Conservation (phyloP, 2,329 filamentous ascomycete genomes). For the Chrysosporium keratinophilum region DNA sequence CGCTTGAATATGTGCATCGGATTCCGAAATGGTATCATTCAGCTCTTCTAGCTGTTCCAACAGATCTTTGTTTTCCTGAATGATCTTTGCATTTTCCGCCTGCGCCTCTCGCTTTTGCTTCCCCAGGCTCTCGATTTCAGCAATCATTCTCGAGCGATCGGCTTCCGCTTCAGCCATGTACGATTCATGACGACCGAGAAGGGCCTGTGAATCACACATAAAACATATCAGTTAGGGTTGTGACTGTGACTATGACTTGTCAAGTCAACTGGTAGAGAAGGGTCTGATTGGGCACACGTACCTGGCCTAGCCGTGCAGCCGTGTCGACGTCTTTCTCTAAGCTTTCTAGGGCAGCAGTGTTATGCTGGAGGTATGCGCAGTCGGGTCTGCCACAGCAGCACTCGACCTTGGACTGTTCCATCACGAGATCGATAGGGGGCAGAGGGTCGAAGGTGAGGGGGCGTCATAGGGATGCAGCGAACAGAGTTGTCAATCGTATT, state of each 20-base stretch:
- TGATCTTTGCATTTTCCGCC: slow-evolving; percentile 61
- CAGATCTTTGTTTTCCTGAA: slow-evolving; percentile 71
- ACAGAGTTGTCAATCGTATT: too few species aligned
- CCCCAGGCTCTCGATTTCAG: slow-evolving; percentile 67
- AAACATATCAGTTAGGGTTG: slow-evolving; percentile 13
- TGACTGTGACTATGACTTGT: slow-evolving; percentile 1
- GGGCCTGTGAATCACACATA: slow-evolving; percentile 49
- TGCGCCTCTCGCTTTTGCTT: slow-evolving; percentile 62
- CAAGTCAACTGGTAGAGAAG: not conserved
- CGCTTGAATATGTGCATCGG: slow-evolving; percentile 66
- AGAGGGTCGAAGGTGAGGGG: not conserved
- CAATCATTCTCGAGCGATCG: slow-evolving; percentile 62
- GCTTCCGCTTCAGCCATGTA: slow-evolving; percentile 88
- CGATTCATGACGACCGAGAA: slow-evolving; percentile 83
- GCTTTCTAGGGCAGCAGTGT: slow-evolving; percentile 63
- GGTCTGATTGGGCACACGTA: slow-evolving; percentile 36
- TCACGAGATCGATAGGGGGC: slow-evolving; percentile 1
- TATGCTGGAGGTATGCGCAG: slow-evolving; percentile 73
- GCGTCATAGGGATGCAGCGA: not conserved
- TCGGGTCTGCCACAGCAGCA: slow-evolving; percentile 81
- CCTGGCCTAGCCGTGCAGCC: slow-evolving; percentile 83
- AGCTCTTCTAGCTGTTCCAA: slow-evolving; percentile 75
- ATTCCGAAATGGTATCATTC: slow-evolving; percentile 67
- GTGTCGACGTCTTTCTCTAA: slow-evolving; percentile 80
- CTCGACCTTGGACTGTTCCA: slow-evolving; percentile 20